Evolutionary conservation across 2,329 filamentous ascomycete species (phyloP), one percentile per base, ranked within the genome.

Genomic region (Paracorniculantispora psalliotae): DNA sequence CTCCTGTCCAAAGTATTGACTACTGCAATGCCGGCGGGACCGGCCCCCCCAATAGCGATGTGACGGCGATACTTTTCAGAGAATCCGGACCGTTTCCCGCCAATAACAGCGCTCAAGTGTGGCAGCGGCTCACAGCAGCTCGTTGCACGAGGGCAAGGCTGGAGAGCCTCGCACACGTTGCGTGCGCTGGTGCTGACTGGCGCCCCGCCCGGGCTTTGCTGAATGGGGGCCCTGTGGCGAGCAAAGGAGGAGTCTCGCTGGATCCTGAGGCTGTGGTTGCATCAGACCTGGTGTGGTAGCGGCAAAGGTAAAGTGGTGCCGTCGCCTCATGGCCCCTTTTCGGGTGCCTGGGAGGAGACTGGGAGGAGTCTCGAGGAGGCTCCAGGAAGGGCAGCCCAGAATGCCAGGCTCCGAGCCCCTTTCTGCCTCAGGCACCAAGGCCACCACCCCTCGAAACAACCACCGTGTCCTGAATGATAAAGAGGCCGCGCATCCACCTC

Each of bases 381-480:
- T 46, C 25, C 25, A 55, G 21, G 28, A 55, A 46, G 52, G 28
- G 52, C 39, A 55, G 52, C 25, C 41, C 39, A 35, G 8, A 35
- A 26, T 9, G 17, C 52, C 4, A 12, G 25, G 51, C 25, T 25
- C 28, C 12, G 19, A 26, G 48, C 63, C 62, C 63, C 60, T 61
- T 59, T 49, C 2, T 59, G 68, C 70, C 70, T 72, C 66, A 72
- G 70, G 70, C 69, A 65, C 1, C 46, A 33, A 35, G 28, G 46
- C 46, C 43, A 1, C 6, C 17, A 7, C 63, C 61, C 52, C 28
- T 21, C 2, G 46, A 28, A 59, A 50, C 59, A 47, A 63, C 63
- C 62, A 68, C 61, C 63, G 65, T 69, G 67, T 67, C 67, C 67
- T 69, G 60, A 57, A 66, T 63, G 66, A 73, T 74, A 74, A 74